Evolutionary conservation across 495 filamentous ascomycete species (phyloP), one percentile per base, ranked within the genome.

Genomic region (Alectoria sarmentosa): DNA sequence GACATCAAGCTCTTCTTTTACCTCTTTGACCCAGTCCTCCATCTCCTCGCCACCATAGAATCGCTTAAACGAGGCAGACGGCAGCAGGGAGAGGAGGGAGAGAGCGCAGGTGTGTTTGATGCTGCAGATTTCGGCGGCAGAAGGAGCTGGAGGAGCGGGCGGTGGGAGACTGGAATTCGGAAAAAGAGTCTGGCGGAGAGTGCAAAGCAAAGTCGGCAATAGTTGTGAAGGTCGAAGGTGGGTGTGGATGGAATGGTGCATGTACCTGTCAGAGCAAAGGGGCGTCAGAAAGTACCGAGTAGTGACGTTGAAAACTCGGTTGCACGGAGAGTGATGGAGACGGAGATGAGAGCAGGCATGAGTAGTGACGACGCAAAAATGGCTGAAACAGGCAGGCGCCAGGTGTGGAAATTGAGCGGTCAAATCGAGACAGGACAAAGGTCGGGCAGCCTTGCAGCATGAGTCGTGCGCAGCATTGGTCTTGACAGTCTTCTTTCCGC

Each of bases 131-230:
- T 80, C 78, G 64, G 79, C 68, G 26, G 71, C 70, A 41, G 74
- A 70, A 15, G 75, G 69, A 4, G 77, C 72, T 19, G 73, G 66
- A 14, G 66, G 46, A 32, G 74, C 66, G 55, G 76, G 70, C 48
- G 78, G 77, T 28, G 79, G 77, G 61, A 82, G 77, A 26, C 83
- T 75, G 76, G 94, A 92, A 76, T 87, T 84, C 36, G 92, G 91
- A 73, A 96, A 96, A 52, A 96, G 76, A 61, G 87, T 80, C 58
- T 81, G 83, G 73, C 93, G 86, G 69, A 85, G 79, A 63, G 80
- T 82, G 71, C 85, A 83, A 66, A 98, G 86, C 64, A 92, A 78
- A 67, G 83, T 81, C 74, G 91, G 90, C 61, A 94, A 80, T 69
- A 86, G 80, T 64, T 81, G 76, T 60, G 89, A 82, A 76, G 86